Evolutionary conservation across 768 basidiomycete species (phyloP).

Genomic region (Suillus bovinus): DNA sequence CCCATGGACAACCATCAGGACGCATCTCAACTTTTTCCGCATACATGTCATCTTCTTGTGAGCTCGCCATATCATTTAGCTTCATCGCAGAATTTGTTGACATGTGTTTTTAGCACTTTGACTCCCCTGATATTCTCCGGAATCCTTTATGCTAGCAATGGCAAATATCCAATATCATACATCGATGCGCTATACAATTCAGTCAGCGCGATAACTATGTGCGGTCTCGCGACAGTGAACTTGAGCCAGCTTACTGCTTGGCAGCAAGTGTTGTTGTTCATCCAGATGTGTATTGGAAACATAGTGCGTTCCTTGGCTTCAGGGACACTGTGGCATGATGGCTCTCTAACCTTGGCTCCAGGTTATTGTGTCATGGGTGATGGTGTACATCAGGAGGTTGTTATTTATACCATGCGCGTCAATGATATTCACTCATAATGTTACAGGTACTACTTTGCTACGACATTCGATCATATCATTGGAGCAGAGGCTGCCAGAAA

Average conservation of each 20-base stretch:
- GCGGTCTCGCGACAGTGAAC: conserved; percentile 72
- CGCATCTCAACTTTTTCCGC: conserved; percentile 68
- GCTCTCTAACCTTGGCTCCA: conserved; percentile 27
- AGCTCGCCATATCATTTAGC: conserved; percentile 22
- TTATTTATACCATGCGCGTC: conserved; percentile 16
- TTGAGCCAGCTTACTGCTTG: conserved; percentile 65
- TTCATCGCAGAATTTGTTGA: conserved; percentile 2
- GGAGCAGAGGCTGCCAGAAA: conserved; percentile 40
- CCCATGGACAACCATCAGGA: conserved; percentile 31
- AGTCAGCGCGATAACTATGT: conserved; percentile 77
- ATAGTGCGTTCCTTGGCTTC: conserved; percentile 50
- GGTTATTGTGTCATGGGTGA: conserved; percentile 81
- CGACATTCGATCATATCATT: conserved; percentile 63
- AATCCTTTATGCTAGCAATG: conserved; percentile 85
- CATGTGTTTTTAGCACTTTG: conserved; percentile 52
- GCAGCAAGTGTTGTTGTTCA: conserved; percentile 70
- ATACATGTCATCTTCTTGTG: conserved; percentile 64
- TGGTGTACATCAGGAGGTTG: conserved; percentile 76
- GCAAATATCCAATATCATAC: conserved; percentile 65
- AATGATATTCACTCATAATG: background rate
- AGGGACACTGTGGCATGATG: background rate
- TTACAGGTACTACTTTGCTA: conserved; percentile 68
- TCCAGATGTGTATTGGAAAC: conserved; percentile 78
- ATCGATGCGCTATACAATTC: conserved; percentile 79
- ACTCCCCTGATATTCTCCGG: conserved; percentile 77